These are phyloP conservation scores for Neotropicomus parvogracilis DNA, from an alignment of 1,284 basidiomycete genomes.

Conservation along the genomic window DNA sequence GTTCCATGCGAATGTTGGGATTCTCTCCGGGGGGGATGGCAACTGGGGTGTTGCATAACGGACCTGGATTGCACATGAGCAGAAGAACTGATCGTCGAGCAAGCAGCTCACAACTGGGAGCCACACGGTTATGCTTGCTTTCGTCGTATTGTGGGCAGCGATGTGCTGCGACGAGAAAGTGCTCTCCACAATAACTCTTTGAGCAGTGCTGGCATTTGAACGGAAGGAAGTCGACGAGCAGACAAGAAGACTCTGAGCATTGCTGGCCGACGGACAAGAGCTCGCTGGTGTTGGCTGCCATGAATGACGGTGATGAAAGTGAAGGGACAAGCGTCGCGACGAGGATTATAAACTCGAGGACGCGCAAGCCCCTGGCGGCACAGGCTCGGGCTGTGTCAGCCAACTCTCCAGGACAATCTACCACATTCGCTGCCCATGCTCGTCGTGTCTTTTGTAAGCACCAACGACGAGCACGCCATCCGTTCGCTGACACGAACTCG, in stretches of 20 bases:
- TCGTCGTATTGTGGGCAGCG: slow-evolving; percentile 68
- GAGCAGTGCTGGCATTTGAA: slow-evolving; percentile 76
- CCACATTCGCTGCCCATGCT: slow-evolving; percentile 19
- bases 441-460: slow-evolving; percentile 26
- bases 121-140: slow-evolving; percentile 63
- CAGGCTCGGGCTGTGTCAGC: background rate
- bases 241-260: slow-evolving; percentile 61
- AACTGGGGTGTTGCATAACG: slow-evolving; percentile 67
- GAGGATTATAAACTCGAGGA: slow-evolving; percentile 25
- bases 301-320: slow-evolving; percentile 4
- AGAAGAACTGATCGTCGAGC: background rate
- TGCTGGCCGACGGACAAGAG: slow-evolving; percentile 67
- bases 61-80: slow-evolving; percentile 42
- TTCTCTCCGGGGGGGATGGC: slow-evolving; percentile 70
- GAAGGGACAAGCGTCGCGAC: background rate
- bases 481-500: slow-evolving; percentile 26
- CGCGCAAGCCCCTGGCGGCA: slow-evolving; percentile 29
- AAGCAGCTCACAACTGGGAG: slow-evolving; percentile 57
- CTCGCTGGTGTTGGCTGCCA: slow-evolving; percentile 27
- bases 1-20: slow-evolving; percentile 73
- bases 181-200: slow-evolving; percentile 66
- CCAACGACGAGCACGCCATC: background rate
- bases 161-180: slow-evolving; percentile 65
- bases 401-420: slow-evolving; percentile 2
- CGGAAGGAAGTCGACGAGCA: slow-evolving; percentile 75